Conservation (phyloP, 805 yeast genomes). For the Kodamaea kaohsiungensis region DNA sequence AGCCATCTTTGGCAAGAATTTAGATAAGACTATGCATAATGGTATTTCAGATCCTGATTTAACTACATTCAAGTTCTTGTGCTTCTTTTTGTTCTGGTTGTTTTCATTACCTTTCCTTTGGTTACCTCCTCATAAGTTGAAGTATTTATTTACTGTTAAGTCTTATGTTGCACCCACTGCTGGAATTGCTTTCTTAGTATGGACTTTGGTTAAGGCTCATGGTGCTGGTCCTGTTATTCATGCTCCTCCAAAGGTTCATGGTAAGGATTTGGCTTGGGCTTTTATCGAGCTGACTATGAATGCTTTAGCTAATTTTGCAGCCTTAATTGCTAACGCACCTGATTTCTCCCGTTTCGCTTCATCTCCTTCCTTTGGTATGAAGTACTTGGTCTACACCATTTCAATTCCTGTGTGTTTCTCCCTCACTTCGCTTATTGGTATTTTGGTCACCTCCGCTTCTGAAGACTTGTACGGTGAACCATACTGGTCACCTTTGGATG, state of each 20-base stretch:
- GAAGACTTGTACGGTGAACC: slow-evolving; percentile 64
- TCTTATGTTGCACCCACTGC: slow-evolving; percentile 80
- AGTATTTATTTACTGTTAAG: slow-evolving; percentile 83
- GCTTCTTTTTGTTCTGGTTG: slow-evolving; percentile 82
- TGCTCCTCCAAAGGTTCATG: slow-evolving; percentile 48
- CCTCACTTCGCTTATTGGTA: slow-evolving; percentile 81
- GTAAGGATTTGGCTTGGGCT: slow-evolving; percentile 77
- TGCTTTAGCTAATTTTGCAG: slow-evolving; percentile 82
- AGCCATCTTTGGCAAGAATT: slow-evolving; percentile 66
- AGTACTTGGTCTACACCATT: slow-evolving; percentile 48
- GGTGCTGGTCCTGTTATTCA: slow-evolving; percentile 76
- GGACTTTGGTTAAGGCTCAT: slow-evolving; percentile 80
- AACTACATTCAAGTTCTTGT: slow-evolving; percentile 70
- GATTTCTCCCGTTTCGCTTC: slow-evolving; percentile 85
- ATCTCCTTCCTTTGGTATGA: slow-evolving; percentile 38
- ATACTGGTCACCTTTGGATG: slow-evolving; percentile 85
- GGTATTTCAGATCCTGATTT: slow-evolving; percentile 59
- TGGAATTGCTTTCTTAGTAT: slow-evolving; percentile 76
- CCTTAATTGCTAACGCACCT: slow-evolving; percentile 85
- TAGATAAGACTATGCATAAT: slow-evolving; percentile 63
- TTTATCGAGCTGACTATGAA: slow-evolving; percentile 78
- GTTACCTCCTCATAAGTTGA: slow-evolving; percentile 77
- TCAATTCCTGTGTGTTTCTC: slow-evolving; percentile 80
- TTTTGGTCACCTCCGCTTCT: slow-evolving; percentile 80
- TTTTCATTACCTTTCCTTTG: slow-evolving; percentile 77